These are phyloP conservation scores for Kockiozyma suomiensis DNA, from an alignment of 805 yeast species.

Conservation along the genomic window DNA sequence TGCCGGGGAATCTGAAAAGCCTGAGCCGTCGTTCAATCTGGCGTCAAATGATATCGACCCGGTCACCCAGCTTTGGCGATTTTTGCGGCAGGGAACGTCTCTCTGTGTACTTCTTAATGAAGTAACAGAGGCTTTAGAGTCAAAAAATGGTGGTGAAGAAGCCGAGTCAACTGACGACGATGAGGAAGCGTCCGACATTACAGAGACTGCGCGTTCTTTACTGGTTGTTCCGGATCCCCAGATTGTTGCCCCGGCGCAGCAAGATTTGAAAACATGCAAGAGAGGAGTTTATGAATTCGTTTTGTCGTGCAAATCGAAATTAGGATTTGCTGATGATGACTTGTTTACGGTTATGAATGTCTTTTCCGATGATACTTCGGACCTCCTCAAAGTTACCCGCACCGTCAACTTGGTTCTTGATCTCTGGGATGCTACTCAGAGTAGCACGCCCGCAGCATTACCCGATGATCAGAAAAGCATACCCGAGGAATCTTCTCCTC, in stretches of 20 bases:
- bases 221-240: slow-evolving; percentile 20
- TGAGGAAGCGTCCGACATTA: background rate
- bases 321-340: slow-evolving; percentile 70
- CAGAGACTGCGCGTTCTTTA: background rate
- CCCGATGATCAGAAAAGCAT: too few relatives aligned
- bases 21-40: slow-evolving; percentile 47
- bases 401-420: slow-evolving; percentile 70
- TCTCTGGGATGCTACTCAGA: slow-evolving; percentile 40
- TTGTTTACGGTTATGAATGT: slow-evolving; percentile 89
- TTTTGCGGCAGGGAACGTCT: slow-evolving; percentile 91
- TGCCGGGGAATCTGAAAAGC: slow-evolving; percentile 46
- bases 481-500: too few relatives aligned
- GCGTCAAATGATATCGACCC: slow-evolving; percentile 81
- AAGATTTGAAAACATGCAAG: slow-evolving; percentile 82
- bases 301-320: slow-evolving; percentile 76
- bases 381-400: slow-evolving; percentile 69
- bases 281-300: slow-evolving; percentile 88
- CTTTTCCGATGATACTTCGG: slow-evolving; percentile 78
- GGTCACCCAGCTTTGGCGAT: slow-evolving; percentile 83
- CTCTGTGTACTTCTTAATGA: slow-evolving; percentile 81
- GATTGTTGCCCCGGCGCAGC: slow-evolving; percentile 61
- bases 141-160: slow-evolving; percentile 41
- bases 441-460: too few relatives aligned
- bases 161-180: background rate
- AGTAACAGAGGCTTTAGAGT: slow-evolving; percentile 53